Conservation (phyloP, 306 rosid species). For the Vicia faba region DNA sequence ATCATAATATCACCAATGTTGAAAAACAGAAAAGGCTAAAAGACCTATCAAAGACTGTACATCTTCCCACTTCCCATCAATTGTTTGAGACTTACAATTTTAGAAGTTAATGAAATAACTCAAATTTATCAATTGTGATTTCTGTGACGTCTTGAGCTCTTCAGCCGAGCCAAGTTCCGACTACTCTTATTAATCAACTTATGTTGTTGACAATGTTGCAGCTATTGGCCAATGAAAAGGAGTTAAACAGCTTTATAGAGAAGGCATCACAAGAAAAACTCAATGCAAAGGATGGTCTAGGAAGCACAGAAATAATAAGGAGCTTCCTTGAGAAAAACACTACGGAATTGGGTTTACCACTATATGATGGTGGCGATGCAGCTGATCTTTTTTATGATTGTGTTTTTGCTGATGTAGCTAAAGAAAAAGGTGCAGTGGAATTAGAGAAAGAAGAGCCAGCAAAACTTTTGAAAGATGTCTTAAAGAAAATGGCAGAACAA, state of each 20-base stretch:
- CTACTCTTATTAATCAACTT: constrained; percentile 19
- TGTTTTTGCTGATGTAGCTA: constrained; percentile 62
- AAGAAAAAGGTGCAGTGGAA: constrained; percentile 40
- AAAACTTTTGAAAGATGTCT: constrained; percentile 56
- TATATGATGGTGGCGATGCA: constrained; percentile 56
- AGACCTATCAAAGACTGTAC: neutral
- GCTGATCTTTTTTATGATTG: constrained; percentile 65
- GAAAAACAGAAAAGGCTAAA: constrained; percentile 18
- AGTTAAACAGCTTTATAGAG: constrained; percentile 51
- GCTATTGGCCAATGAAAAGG: constrained; percentile 74
- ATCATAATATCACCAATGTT: constrained; percentile 16
- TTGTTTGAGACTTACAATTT: constrained; percentile 7
- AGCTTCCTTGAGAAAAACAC: constrained; percentile 62
- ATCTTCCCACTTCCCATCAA: neutral
- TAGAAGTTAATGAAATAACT: constrained; percentile 3
- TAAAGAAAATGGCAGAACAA: constrained; percentile 69
- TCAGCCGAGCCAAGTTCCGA: neutral
- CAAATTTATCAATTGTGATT: constrained; percentile 17
- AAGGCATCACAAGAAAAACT: constrained; percentile 56
- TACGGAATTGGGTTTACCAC: constrained; percentile 67
- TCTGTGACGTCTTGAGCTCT: constrained; percentile 16
- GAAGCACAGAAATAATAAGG: constrained; percentile 50
- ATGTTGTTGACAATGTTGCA: constrained; percentile 50
- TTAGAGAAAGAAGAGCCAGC: constrained; percentile 48
- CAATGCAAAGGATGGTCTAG: constrained; percentile 42